Conservation (phyloP, 352 stramenopile genomes). For the Globisporangium uncinulatum region DNA sequence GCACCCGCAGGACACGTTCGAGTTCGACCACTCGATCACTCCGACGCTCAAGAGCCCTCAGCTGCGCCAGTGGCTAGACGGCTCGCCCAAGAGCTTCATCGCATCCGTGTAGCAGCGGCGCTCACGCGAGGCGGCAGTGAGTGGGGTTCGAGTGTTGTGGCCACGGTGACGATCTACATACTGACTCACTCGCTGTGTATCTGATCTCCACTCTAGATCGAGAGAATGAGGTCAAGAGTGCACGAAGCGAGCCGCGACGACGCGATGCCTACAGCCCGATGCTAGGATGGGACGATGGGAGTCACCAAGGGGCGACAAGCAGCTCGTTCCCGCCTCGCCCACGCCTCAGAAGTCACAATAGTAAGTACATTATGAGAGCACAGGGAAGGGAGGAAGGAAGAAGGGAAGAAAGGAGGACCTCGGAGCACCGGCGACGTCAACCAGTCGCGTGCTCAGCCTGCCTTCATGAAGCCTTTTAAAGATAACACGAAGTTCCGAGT, state of each 20-base stretch:
- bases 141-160: neutral
- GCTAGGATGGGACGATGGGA: neutral
- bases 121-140: neutral
- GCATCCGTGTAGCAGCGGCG: constrained; percentile 49
- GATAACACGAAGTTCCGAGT: neutral
- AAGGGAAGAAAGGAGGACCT: neutral
- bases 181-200: too few relatives aligned
- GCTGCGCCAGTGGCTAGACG: constrained; percentile 76
- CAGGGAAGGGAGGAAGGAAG: neutral
- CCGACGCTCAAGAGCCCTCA: constrained; percentile 85
- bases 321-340: neutral
- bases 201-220: too few relatives aligned
- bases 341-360: neutral
- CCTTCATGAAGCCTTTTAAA: constrained; percentile 1
- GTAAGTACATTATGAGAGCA: neutral
- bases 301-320: neutral
- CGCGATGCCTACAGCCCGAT: neutral
- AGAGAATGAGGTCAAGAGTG: too few relatives aligned
- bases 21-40: constrained; percentile 83
- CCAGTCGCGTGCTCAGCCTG: neutral
- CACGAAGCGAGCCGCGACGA: too few relatives aligned
- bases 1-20: constrained; percentile 71
- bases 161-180: too few relatives aligned
- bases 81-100: constrained; percentile 77
- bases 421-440: neutral